Evolutionary conservation across 805 yeast genomes (phyloP).

Genomic region (Suhomyces pyralidae): DNA sequence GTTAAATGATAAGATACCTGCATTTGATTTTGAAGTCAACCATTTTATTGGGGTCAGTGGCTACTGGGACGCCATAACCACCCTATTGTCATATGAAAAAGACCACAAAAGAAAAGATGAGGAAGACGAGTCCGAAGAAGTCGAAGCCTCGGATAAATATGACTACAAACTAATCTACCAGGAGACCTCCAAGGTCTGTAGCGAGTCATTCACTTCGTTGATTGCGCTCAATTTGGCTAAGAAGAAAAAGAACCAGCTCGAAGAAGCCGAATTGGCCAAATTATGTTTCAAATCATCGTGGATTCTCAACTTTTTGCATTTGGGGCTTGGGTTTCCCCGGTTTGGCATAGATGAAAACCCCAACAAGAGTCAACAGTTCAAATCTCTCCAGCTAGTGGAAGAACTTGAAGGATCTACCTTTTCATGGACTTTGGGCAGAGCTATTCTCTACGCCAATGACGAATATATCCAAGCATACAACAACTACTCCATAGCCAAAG

Average conservation of each 20-base stretch:
- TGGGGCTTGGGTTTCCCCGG: conserved; percentile 59
- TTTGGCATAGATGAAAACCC: conserved; percentile 39
- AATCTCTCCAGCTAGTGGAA: conserved; percentile 44
- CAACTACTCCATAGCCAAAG: conserved; percentile 15
- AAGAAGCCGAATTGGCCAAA: conserved; percentile 46
- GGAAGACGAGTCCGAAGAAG: not conserved
- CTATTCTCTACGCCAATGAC: conserved; percentile 58
- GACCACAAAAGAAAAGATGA: not conserved
- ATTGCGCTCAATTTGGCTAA: conserved; percentile 30
- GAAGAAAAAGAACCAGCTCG: conserved; percentile 25
- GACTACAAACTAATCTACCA: conserved; percentile 42
- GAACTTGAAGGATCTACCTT: conserved; percentile 41
- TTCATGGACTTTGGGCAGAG: conserved; percentile 60
- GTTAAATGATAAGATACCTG: conserved; percentile 50
- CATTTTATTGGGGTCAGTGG: conserved; percentile 66
- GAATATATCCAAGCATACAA: conserved; percentile 47
- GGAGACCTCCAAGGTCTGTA: conserved; percentile 48
- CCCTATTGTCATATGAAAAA: conserved; percentile 37
- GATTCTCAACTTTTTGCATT: conserved; percentile 54
- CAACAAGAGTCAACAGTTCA: conserved; percentile 14
- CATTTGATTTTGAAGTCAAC: conserved; percentile 54
- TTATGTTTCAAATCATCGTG: conserved; percentile 63
- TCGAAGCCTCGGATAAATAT: conserved; percentile 25
- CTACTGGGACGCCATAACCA: conserved; percentile 60
- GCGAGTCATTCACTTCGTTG: conserved; percentile 37